Percentiles rank a stretch among this genome's conserved stretches.
These are phyloP conservation scores for Fusarium subtropicale DNA, from an alignment of 2,329 filamentous ascomycete species.

Conservation along the genomic window DNA sequence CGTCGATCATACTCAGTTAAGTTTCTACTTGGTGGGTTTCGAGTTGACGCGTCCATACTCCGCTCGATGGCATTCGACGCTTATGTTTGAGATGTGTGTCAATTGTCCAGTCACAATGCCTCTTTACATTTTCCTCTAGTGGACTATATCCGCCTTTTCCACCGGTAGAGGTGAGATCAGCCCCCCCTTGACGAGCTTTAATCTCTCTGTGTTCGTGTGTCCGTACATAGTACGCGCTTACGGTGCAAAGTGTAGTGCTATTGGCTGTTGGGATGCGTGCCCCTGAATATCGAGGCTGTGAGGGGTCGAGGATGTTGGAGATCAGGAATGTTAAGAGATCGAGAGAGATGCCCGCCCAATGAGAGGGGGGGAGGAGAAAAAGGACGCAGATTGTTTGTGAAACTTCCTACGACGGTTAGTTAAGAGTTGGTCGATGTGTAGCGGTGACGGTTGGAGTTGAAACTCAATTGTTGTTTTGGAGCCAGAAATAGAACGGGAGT, in stretches of 20 bases:
- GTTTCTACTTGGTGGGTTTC: conserved; percentile 29
- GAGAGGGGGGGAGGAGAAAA: background rate
- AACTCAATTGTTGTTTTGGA: conserved; percentile 26
- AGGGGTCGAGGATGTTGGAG: conserved; percentile 21
- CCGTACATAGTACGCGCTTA: background rate
- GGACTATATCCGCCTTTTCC: conserved; percentile 1
- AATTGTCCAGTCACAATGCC: conserved; percentile 23
- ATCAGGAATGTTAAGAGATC: conserved; percentile 31
- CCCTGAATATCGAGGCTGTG: conserved; percentile 40
- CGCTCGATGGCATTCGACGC: conserved; percentile 8
- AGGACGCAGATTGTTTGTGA: background rate
- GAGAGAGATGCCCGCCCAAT: conserved; percentile 12
- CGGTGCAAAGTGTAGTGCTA: conserved; percentile 1
- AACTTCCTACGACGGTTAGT: conserved; percentile 8
- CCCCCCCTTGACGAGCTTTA: conserved; percentile 18
- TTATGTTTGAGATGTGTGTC: conserved; percentile 36
- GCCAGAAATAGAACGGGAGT: conserved; percentile 8
- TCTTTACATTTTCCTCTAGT: conserved; percentile 6
- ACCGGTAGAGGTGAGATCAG: conserved; percentile 20
- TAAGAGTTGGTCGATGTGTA: background rate
- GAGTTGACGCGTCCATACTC: conserved; percentile 40
- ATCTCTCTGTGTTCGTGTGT: conserved; percentile 16
- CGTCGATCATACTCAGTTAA: conserved; percentile 31
- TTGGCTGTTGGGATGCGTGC: conserved; percentile 26
- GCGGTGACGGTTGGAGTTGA: conserved; percentile 12